Evolutionary conservation across 805 yeast species (phyloP), one percentile per base, ranked within the genome.

Genomic region (Brettanomyces anomalus): DNA sequence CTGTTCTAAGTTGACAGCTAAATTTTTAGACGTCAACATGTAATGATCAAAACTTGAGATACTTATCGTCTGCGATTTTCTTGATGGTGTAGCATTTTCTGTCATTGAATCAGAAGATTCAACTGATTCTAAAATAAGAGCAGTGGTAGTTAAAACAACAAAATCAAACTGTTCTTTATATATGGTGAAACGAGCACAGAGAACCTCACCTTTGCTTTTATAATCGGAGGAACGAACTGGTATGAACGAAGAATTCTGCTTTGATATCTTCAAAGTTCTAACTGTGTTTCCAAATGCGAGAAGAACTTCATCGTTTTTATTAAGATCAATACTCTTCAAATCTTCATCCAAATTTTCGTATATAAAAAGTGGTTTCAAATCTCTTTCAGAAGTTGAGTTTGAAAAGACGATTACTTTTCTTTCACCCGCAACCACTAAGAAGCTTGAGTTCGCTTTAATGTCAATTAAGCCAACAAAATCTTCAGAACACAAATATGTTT

Each of bases 61-160:
- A 14, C 49, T 42, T 7, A 56, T 37, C 15, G 49, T 46, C 32
- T 55, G 47, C 5, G 36, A 8, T 31, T 42, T 21, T 1, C 34
- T 5, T 8, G 34, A 32, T 16, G 42, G 41, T 10, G 28, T 19
- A 11, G 36, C 16, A 5, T 28, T 30, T 5, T 20, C 17, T 4
- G 36, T 31, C 5, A 37, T 40, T 15, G 36, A 11, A 18, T 47
- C 43, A 19, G 4, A 7, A n/a, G 28, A 14, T 26, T 15, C 41
- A 16, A 14, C 19, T 18, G 39, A 5, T 38, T 50, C 57, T 10
- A 59, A 43, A n/a, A 49, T 46, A 24, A 59, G 39, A 1, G 55
- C 51, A 14, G 40, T 40, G 3, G 51, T 33, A 6, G 62, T 54
- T 21, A 59, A 43, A 21, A 58, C 49, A 1, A 49, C 53, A 37